phyloP scores from a whole-genome alignment of 164 flowering plant species.

The Taxillus chinensis region DNA sequence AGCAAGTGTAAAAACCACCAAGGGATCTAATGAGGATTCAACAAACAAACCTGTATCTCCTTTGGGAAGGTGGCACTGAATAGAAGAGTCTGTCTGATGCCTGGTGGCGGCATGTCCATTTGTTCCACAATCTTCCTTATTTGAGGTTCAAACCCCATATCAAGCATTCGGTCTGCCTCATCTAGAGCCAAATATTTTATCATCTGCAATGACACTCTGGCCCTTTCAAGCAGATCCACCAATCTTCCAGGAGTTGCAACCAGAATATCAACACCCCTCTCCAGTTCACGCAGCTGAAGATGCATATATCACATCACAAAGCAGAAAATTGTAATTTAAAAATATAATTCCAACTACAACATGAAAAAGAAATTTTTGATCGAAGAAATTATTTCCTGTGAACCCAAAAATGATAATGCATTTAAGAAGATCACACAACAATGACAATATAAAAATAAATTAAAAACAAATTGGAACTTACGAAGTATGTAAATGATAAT shows the following conservation, averaged over 20 bases:
- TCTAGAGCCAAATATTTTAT: slow-evolving; percentile 61
- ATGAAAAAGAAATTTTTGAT: too few species aligned
- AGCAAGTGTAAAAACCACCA: too few species aligned
- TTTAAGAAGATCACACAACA: too few species aligned
- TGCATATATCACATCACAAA: neutral
- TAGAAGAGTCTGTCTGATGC: slow-evolving; percentile 58
- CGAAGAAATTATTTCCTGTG: too few species aligned
- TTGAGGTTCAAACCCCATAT: slow-evolving; percentile 86
- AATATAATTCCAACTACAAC: neutral
- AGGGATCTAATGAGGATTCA: neutral
- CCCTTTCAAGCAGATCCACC: slow-evolving; percentile 72
- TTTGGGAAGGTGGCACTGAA: slow-evolving; percentile 83
- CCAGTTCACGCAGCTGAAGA: slow-evolving; percentile 53
- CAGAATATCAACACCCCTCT: slow-evolving; percentile 74
- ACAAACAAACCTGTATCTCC: slow-evolving; percentile 57
- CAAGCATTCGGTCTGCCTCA: slow-evolving; percentile 80
- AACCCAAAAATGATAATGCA: too few species aligned
- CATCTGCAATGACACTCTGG: slow-evolving; percentile 59
- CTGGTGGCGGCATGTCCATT: slow-evolving; percentile 74
- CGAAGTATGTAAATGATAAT: too few species aligned
- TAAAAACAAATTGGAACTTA: too few species aligned
- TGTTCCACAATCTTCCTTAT: slow-evolving; percentile 75
- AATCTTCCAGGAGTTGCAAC: slow-evolving; percentile 77
- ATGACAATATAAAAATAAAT: too few species aligned
- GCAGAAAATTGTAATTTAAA: neutral